Percentiles rank a stretch among this genome's conserved stretches.
Evolutionary conservation across 805 yeast genomes (phyloP).

Genomic region (Candida ovalis): DNA sequence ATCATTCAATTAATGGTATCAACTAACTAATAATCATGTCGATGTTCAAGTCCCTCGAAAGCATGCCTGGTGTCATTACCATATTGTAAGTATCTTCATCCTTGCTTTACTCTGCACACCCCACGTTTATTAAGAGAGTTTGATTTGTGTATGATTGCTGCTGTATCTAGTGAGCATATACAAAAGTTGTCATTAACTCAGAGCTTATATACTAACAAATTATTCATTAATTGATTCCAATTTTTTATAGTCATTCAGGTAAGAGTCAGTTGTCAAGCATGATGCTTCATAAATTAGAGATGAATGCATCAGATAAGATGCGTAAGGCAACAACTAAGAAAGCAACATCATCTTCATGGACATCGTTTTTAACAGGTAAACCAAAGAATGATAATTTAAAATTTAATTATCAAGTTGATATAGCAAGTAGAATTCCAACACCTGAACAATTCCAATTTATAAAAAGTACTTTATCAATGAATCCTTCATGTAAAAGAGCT

Average conservation of each 20-base stretch:
- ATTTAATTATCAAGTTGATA: constrained; percentile 25
- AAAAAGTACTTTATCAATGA: constrained; percentile 21
- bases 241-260: constrained; percentile 24
- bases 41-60: constrained; percentile 44
- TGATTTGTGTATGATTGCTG: too few relatives aligned
- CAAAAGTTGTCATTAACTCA: background rate
- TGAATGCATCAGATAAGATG: constrained; percentile 3
- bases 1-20: too few relatives aligned
- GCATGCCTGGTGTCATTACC: constrained; percentile 43
- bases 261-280: constrained; percentile 15
- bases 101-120: background rate
- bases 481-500: constrained; percentile 28
- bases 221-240: background rate
- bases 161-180: background rate
- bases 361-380: background rate
- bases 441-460: constrained; percentile 30
- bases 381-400: constrained; percentile 7
- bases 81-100: constrained; percentile 32
- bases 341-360: background rate
- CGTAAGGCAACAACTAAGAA: background rate
- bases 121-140: too few relatives aligned
- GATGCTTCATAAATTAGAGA: constrained; percentile 13
- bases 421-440: constrained; percentile 24
- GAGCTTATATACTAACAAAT: constrained; percentile 8
- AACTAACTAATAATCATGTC: constrained; percentile 33